Evolutionary conservation across 805 yeast genomes (phyloP), one percentile per base, ranked within the genome.

Genomic region (Saccharomycopsis babjevae): DNA sequence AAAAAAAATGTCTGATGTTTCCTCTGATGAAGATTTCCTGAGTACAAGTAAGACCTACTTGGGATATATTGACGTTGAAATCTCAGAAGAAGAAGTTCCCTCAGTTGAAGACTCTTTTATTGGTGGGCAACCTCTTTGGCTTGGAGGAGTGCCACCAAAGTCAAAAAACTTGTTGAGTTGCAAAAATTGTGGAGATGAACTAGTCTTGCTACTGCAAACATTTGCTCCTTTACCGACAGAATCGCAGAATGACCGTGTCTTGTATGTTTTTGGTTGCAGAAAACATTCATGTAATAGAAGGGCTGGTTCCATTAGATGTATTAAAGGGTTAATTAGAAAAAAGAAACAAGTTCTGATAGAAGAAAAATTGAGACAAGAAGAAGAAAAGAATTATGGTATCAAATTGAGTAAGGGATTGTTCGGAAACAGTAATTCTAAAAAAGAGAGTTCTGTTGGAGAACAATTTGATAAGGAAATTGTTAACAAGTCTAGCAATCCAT

Each of bases 101-200:
- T 72, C 77, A 0, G 61, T 77, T 4, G 84, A 80, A 61, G 97
- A 90, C 68, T 83, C 96, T 0, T 85, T 89, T 65, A 79, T 93
- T 38, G 98, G 98, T 0, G 96, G 96, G 0, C 72, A 73, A 43
- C 89, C 92, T 7, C 68, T 74, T 7, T 86, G 96, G 96, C 71
- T 89, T 39, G 74, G 76, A 0, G 83, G 89, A 0, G 70, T 74
- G 2, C 94, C 96, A 0, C 72, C 77, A 18, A 74, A 74, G 0
- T 22, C 62, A 0, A 79, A 78, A 3, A 70, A 82, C 20, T 68
- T 86, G 7, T 69, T 73, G n/a, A 57, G 36, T 40, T 94, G 99
- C 74, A 81, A 79, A 56, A 80, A 79, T 59, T 94, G 99, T 74
- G 73, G 72, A 1, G 71, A 76, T 10, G 73, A 76, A 16, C 79